Evolutionary conservation across 2,329 filamentous ascomycete species (phyloP).

Genomic region (Ceratocystis harringtonii): DNA sequence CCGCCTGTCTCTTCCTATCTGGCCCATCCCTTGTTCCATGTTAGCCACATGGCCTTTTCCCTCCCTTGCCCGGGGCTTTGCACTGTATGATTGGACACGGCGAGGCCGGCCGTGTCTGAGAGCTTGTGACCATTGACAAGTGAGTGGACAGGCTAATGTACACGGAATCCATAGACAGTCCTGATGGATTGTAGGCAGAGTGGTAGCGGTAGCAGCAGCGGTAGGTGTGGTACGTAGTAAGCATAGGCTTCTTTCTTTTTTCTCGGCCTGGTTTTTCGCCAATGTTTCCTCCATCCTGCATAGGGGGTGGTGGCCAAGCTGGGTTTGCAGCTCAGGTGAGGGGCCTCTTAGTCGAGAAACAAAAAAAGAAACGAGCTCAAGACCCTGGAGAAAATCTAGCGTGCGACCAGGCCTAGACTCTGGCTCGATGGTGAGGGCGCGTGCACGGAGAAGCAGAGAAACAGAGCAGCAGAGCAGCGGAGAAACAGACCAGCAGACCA

Average conservation of each 20-base stretch:
- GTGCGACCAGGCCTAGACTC: not conserved
- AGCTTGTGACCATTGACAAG: slow-evolving; percentile 5
- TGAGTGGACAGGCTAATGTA: not conserved
- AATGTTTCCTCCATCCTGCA: not conserved
- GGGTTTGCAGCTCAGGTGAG: not conserved
- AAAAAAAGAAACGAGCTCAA: not conserved
- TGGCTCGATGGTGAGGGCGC: not conserved
- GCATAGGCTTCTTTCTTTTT: not conserved
- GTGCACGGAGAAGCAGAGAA: too few species aligned
- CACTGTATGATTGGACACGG: slow-evolving; percentile 1
- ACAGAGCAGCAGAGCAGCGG: too few species aligned
- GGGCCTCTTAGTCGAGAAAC: not conserved
- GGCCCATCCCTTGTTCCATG: slow-evolving; percentile 11
- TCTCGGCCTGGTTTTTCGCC: not conserved
- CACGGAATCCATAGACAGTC: not conserved
- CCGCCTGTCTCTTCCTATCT: not conserved
- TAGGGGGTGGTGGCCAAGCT: not conserved
- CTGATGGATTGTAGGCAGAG: not conserved
- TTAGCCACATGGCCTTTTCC: slow-evolving; percentile 10
- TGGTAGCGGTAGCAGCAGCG: not conserved
- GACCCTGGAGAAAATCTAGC: not conserved
- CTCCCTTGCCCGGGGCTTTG: not conserved
- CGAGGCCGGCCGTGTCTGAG: slow-evolving; percentile 7
- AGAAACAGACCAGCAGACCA: too few species aligned
- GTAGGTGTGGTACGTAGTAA: too few species aligned